Conservation (phyloP, 2,329 filamentous ascomycete species). For the Phyllosticta paracitricarpa region DNA sequence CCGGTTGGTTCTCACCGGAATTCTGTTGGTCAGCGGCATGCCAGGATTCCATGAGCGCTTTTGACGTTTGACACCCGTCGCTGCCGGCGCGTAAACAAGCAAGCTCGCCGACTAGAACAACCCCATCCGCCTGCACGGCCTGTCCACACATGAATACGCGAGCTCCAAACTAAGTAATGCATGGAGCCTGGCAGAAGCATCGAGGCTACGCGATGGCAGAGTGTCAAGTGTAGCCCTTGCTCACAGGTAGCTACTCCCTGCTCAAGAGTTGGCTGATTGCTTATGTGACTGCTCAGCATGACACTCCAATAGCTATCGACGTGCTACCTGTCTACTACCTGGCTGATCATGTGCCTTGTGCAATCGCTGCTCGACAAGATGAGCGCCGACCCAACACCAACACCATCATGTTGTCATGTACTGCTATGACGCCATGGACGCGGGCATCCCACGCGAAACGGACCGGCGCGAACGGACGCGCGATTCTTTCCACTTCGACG, state of each 20-base stretch:
- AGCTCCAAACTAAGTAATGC: too few relatives aligned
- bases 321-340: background rate
- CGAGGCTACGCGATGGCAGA: too few relatives aligned
- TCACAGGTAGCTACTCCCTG: too few relatives aligned
- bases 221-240: too few relatives aligned
- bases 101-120: background rate
- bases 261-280: too few relatives aligned
- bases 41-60: background rate
- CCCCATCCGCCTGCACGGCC: background rate
- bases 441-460: background rate
- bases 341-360: background rate
- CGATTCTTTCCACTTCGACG: background rate
- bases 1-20: background rate
- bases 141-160: too few relatives aligned
- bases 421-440: background rate
- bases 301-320: background rate
- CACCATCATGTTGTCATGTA: background rate
- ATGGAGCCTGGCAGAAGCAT: too few relatives aligned
- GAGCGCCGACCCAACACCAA: background rate
- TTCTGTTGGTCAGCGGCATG: background rate
- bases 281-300: too few relatives aligned
- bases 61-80: background rate
- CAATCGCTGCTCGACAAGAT: background rate
- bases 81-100: background rate
- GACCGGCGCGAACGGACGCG: background rate